Conservation (phyloP, 805 yeast species). For the Metschnikowia colocasiae region DNA sequence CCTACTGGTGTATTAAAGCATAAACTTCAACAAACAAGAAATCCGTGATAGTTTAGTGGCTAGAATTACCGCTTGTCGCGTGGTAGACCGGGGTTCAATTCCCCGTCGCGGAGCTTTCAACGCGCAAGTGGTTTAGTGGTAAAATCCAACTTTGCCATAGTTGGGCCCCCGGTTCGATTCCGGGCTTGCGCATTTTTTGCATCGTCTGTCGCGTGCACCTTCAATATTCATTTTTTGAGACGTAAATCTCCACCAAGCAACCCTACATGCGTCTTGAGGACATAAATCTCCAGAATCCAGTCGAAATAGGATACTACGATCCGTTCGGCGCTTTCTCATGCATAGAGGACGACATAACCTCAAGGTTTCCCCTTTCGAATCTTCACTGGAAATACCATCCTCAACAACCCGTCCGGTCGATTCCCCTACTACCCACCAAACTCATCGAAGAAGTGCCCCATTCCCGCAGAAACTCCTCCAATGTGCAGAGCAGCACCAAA, state of each 20-base stretch:
- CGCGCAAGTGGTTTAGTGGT: constrained; percentile 23
- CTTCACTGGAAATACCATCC: constrained; percentile 62
- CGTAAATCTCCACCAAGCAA: neutral
- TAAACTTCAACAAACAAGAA: neutral
- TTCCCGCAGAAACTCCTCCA: constrained; percentile 11
- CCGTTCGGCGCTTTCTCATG: constrained; percentile 60
- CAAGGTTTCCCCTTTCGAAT: constrained; percentile 55
- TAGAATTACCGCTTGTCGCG: constrained; percentile 24
- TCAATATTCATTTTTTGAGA: neutral
- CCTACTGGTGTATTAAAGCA: neutral
- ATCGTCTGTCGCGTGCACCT: neutral
- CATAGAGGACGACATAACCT: constrained; percentile 40
- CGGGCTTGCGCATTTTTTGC: constrained; percentile 21
- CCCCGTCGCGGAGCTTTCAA: constrained; percentile 22
- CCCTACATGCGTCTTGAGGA: constrained; percentile 13
- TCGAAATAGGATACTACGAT: constrained; percentile 62
- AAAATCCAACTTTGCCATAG: constrained; percentile 22
- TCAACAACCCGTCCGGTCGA: constrained; percentile 56
- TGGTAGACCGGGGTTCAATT: constrained; percentile 24
- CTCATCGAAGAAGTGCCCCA: constrained; percentile 57
- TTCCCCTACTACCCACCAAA: constrained; percentile 53
- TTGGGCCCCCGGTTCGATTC: constrained; percentile 24
- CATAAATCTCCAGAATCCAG: constrained; percentile 14
- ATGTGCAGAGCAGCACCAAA: constrained; percentile 16
- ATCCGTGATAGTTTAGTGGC: constrained; percentile 24